Evolutionary conservation across 2,329 filamentous ascomycete species (phyloP).

Genomic region (Colletotrichum tropicale): DNA sequence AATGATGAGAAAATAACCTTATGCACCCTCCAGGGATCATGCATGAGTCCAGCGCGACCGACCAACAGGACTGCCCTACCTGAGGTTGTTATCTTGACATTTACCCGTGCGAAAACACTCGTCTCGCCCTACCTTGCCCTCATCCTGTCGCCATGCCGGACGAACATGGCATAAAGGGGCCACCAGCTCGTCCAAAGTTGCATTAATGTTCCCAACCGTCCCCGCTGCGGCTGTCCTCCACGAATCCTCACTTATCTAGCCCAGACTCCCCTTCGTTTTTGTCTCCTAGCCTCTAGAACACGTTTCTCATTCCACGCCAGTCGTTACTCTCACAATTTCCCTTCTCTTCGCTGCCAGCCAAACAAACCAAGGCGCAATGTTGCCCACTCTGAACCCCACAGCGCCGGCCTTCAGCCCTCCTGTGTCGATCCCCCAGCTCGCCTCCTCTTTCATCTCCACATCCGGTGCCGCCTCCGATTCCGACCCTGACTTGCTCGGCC

Average conservation of each 20-base stretch:
- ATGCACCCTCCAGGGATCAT: not conserved
- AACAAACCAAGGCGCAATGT: not conserved
- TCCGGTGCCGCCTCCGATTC: not conserved
- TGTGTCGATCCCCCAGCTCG: not conserved
- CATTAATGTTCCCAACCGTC: not conserved
- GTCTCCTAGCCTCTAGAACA: not conserved
- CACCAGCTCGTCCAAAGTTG: not conserved
- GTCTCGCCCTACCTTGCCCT: not conserved
- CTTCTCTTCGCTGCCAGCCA: not conserved
- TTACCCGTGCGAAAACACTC: not conserved
- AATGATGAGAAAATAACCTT: not conserved
- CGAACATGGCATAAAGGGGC: not conserved
- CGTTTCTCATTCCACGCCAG: not conserved
- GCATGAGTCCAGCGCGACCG: not conserved
- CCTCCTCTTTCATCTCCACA: not conserved
- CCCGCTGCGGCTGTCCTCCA: not conserved
- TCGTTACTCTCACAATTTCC: not conserved
- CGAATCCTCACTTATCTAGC: not conserved
- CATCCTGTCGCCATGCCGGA: not conserved
- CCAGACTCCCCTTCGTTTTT: not conserved
- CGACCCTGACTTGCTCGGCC: not conserved
- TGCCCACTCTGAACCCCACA: not conserved
- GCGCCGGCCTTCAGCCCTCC: not conserved
- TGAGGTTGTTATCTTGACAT: not conserved
- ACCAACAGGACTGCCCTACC: not conserved